phyloP scores from a whole-genome alignment of 805 yeast species.

The Lachancea lanzarotensis region DNA sequence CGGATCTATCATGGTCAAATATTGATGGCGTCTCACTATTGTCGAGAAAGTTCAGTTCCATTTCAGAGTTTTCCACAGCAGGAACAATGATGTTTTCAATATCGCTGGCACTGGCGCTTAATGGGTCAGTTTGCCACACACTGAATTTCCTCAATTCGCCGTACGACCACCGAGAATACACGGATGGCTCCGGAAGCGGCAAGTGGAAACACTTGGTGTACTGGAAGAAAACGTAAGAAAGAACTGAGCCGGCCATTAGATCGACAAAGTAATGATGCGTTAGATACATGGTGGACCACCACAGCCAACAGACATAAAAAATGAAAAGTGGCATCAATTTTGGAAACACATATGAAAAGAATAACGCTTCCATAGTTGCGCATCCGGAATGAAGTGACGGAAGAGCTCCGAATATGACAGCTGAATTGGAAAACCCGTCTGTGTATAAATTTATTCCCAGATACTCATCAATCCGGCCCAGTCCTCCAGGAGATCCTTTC shows the following conservation, averaged over 20 bases:
- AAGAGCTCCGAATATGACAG: constrained; percentile 88
- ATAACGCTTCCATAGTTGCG: constrained; percentile 88
- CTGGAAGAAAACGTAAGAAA: constrained; percentile 64
- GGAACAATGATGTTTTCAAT: constrained; percentile 30
- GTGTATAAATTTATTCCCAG: constrained; percentile 81
- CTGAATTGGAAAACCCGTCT: constrained; percentile 73
- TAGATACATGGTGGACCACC: constrained; percentile 98
- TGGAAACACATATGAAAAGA: constrained; percentile 80
- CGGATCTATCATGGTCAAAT: constrained; percentile 28
- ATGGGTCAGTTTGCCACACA: constrained; percentile 33
- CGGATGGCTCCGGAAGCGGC: constrained; percentile 49
- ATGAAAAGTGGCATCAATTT: constrained; percentile 56
- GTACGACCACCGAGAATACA: constrained; percentile 69
- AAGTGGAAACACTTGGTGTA: constrained; percentile 60
- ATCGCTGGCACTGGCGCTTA: constrained; percentile 25
- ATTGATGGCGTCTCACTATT: constrained; percentile 26
- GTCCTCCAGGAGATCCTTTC: constrained; percentile 94
- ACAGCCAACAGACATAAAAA: constrained; percentile 81
- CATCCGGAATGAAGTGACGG: constrained; percentile 90
- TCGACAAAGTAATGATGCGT: constrained; percentile 96
- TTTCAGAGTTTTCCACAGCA: constrained; percentile 15
- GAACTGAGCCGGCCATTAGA: constrained; percentile 86
- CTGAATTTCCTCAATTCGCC: constrained; percentile 34
- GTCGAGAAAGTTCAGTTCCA: constrained; percentile 24
- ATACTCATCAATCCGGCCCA: constrained; percentile 75